These are phyloP conservation scores for Termitomyces sp. DNA, from an alignment of 768 basidiomycete species.

Conservation along the genomic window DNA sequence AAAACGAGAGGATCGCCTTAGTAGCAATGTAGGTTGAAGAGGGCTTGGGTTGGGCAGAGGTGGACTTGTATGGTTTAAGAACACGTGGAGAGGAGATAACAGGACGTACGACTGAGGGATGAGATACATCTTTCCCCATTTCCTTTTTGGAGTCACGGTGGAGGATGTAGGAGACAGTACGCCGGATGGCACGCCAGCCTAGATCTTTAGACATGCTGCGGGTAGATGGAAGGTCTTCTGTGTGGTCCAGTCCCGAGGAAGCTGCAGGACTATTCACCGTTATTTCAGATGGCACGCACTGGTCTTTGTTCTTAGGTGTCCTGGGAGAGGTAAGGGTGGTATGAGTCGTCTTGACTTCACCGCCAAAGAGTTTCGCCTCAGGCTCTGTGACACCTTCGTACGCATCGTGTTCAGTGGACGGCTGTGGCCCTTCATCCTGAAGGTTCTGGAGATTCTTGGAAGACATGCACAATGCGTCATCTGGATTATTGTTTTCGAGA, in stretches of 20 bases:
- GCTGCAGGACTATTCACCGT: not conserved
- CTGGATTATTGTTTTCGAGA: not conserved
- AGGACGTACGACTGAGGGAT: not conserved
- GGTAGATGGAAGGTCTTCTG: not conserved
- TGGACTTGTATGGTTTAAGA: not conserved
- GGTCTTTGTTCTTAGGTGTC: not conserved
- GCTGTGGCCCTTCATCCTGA: not conserved
- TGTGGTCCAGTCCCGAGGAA: not conserved
- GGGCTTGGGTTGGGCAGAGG: not conserved
- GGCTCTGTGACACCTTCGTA: not conserved
- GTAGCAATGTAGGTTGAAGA: conserved; percentile 11
- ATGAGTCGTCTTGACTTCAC: not conserved
- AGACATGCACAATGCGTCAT: not conserved
- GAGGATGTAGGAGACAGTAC: conserved; percentile 13
- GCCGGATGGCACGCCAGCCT: conserved; percentile 12
- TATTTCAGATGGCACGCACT: not conserved
- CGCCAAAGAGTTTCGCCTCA: no score
- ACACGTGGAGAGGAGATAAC: not conserved
- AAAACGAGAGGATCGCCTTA: not conserved
- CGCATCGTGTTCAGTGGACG: not conserved
- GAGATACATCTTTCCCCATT: not conserved
- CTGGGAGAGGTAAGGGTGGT: not conserved
- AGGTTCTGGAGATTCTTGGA: not conserved
- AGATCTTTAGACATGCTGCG: not conserved
- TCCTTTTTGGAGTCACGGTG: conserved; percentile 1